Evolutionary conservation across 257 asterid species (phyloP), one percentile per base, ranked within the genome.

Genomic region (Plectranthus barbatus): DNA sequence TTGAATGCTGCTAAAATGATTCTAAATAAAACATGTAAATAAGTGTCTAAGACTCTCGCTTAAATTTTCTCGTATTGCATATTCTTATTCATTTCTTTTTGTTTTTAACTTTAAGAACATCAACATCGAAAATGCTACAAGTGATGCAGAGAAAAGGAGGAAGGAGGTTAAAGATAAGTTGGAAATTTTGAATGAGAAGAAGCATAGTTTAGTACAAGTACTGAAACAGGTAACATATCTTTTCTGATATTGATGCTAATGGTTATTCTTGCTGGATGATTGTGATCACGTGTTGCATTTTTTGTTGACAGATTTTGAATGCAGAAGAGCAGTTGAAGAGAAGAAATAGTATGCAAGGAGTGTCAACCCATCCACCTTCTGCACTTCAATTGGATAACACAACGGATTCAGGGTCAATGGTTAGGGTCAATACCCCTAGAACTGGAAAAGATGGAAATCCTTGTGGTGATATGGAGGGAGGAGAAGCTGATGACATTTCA

Each of bases 321-420:
- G 97, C 95, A 53, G 99, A 89, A 78, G 98, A 91, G 70, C 95
- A 85, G 72, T 76, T 89, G 26, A 83, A 82, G 84, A 78, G 85
- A 63, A 86, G 76, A 64, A 82, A 69, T 59, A 74, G 73, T 36
- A 18, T 12, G 51, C 95, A 79, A 71, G 86, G 86, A 26, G 62
- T 53, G 41, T 60, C 82, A 9, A 85, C 73, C 23, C 89, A 86
- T 12, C 83, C 86, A 17, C 76, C 84, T 56, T 77, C 74, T 68
- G 82, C 94, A 5, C 88, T 83, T 59, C 95, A 76, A 53, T 94
- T 86, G 72, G 97, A 92, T 64, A 78, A 74, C 57, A 72, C 95
- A 47, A 79, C 82, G 67, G 99, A 92, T 67, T 78, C 89, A 15
- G 95, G 93, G 36, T 88, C 96, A 40, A 66, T 83, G 84, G 77